These are phyloP conservation scores for Solanum tarapatanum DNA, from an alignment of 257 asterid species.

Conservation along the genomic window DNA sequence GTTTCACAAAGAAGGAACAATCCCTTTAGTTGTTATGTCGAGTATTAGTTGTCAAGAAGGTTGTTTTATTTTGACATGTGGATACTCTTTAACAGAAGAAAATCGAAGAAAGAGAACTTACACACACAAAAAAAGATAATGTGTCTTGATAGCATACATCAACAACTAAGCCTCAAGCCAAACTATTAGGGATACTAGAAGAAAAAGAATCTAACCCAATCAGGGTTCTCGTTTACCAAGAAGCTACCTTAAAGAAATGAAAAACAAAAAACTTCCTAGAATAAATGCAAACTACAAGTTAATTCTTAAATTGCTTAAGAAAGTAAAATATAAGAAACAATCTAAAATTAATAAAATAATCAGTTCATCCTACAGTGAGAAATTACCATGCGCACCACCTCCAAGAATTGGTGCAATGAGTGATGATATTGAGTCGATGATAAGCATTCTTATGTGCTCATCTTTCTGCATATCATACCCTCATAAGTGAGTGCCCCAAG, in stretches of 20 bases:
- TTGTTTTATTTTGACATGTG: neutral
- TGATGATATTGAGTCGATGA: slow-evolving; percentile 79
- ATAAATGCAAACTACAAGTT: neutral
- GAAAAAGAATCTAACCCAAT: neutral
- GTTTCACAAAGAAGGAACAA: slow-evolving; percentile 7
- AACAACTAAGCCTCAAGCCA: neutral
- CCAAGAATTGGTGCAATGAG: slow-evolving; percentile 81
- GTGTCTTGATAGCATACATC: neutral
- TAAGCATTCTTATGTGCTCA: slow-evolving; percentile 42
- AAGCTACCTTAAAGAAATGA: neutral
- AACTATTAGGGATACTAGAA: neutral
- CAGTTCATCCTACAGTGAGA: neutral
- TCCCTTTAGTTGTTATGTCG: neutral
- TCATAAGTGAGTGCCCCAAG: neutral
- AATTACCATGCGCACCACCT: slow-evolving; percentile 55
- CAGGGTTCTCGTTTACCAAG: neutral
- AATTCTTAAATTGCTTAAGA: neutral
- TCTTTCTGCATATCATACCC: slow-evolving; percentile 22
- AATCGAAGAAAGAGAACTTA: neutral
- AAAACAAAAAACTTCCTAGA: neutral
- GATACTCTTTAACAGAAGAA: neutral
- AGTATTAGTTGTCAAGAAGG: neutral
- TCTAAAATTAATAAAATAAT: neutral
- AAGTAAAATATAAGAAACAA: neutral
- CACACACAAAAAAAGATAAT: neutral